Base-by-base conservation (phyloP, 768 basidiomycete genomes). In the Russula sp. region DNA sequence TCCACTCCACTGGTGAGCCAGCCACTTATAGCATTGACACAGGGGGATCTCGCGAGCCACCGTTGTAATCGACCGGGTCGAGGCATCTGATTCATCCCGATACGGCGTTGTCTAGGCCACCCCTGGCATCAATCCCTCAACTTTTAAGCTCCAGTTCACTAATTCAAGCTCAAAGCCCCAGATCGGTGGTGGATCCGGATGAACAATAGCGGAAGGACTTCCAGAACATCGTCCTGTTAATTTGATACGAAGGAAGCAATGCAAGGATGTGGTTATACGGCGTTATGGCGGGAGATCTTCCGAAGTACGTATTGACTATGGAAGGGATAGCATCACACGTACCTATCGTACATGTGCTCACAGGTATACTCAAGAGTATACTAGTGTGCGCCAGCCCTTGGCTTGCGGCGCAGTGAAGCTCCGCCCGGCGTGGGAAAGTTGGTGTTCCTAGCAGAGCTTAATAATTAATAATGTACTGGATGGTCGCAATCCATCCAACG, bases 351-450 rank as follows among this genome's bases (percentile, higher is more conserved):
- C 35, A 39, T 57, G 56, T 47, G n/a, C 32, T 29, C 42, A 35
- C 16, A 29, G 13, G 25, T 8, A n/a, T 39, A 35, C 32, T 29
- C 42, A 35, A 10, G 20, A 8, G 25, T 8, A n/a, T 39, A 35
- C 18, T 16, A 29, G 11, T 50, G 16, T 8, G 42, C 42, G 14
- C 16, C 36, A n/a, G 7, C 2, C 38, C 46, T 48, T 32, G 47
- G 25, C 7, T 47, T 51, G 42, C 47, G 45, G 43, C 49, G 36
- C 43, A 39, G 13, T 7, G 36, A 58, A 32, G 61, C 16, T 62
- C 61, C 61, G 61, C 32, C 61, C 61, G 61, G 42, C 50, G 61
- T 56, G 50, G 56, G 50, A 29, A 29, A 62, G 5, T 22, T 32
- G 9, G 14, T 10, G 13, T 62, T 22, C 49, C 35, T 39, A 11